Evolutionary conservation across 768 basidiomycete genomes (phyloP), one percentile per base, ranked within the genome.

Genomic region (Rossbeevera mucosa): DNA sequence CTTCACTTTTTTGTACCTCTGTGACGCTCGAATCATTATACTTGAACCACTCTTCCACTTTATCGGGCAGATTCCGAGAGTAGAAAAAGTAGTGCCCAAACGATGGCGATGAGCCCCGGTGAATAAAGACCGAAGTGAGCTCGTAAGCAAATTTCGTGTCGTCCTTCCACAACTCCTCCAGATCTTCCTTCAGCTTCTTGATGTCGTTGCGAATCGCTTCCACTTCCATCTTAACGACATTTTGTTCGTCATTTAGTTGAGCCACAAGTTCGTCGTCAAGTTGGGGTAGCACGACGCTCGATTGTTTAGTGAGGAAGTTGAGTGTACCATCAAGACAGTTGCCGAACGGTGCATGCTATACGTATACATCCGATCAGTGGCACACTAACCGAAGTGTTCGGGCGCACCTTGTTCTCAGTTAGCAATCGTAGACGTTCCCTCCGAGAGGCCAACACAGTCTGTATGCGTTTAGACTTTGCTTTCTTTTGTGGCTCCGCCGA

Each of bases 1-100:
- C 88, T 62, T 96, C 94, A 7, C 82, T 82, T 62, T 89, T 88
- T 8, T 78, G 70, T 0, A 92, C 89, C 24, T 82, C 76, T 4
- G 82, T 77, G 8, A 98, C 91, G 53, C 81, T 83, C 31, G 91
- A 91, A 65, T 97, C 94, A 65, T 97, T 97, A 73, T 95, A 93
- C 72, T 95, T 95, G 79, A 94, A 92, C 91, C 94, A 97, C 41
- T 79, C 77, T 52, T 96, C 87, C 11, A 85, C 85, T 21, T 82
- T 71, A 44, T 82, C 80, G 1, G 93, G 94, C 13, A 96, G 75
- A 66, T 92, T 79, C 36, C 93, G 80, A 50, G 94, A 91, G 68
- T 95, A 96, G 70, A 97, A 91, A 76, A 93, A 98, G 70, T 96
- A 96, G 66, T 96, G 94, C 3, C 93, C 93, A 72, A 83, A 93